Evolutionary conservation across 179 eudicot species (phyloP), one percentile per base, ranked within the genome.

Genomic region (Spergularia azorica): DNA sequence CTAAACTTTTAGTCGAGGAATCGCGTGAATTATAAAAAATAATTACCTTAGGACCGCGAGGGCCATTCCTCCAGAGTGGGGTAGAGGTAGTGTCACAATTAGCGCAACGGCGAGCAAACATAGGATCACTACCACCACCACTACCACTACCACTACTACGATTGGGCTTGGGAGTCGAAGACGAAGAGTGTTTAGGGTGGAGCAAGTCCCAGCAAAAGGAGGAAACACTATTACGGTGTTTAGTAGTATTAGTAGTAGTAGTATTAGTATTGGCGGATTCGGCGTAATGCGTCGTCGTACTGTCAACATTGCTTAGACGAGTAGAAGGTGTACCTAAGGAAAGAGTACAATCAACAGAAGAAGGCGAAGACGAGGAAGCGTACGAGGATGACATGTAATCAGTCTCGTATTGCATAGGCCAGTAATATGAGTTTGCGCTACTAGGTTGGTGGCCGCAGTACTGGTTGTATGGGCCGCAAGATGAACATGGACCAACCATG

Each of bases 31-130:
- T 26, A 26, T 26, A 26, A 26, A 26, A 26, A 26, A 26, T 26
- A 26, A 26, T 14, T 80, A 95, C 99, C 99, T 95, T 95, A 0
- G 99, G 99, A 63, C 99, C 99, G 58, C 95, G 83, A 6, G 99
- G 99, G 41, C 99, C 99, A 57, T 95, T 95, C 13, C 99, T 80
- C 99, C 99, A 95, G n/a, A 95, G 97, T 4, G 99, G 99, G 43
- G 99, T 95, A 6, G 98, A 91, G 41, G 99, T 91, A 82, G 99
- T 95, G 83, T 95, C 99, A 67, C 99, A 95, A 71, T 93, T 95
- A 69, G 99, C 90, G 14, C 99, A 95, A 2, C 97, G 89, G 51
- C 99, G 86, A 8, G 94, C 92, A 21, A 81, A 68, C 46, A 84
- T 75, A 17, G 89, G 76, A 17, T 89, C 91, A 10, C 81, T 75